Conservation (phyloP, 306 rosid species). For the Inga leiocalycina region DNA sequence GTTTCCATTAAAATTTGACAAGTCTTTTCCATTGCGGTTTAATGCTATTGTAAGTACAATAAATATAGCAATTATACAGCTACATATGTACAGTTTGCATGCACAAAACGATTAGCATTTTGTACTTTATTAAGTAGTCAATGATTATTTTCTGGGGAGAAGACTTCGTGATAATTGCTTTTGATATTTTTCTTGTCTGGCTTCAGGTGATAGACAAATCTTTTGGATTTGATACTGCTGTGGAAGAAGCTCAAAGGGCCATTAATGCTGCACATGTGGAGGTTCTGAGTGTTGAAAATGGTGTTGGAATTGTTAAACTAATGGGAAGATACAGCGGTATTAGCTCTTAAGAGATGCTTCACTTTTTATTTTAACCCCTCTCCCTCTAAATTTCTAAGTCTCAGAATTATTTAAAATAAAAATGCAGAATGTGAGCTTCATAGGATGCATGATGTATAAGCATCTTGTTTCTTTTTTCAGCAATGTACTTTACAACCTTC, state of each 20-base stretch:
- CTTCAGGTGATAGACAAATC: constrained; percentile 94
- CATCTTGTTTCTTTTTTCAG: constrained; percentile 36
- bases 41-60: not conserved
- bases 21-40: not conserved
- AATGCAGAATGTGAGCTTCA: constrained; percentile 19
- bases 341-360: constrained; percentile 18
- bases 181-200: constrained; percentile 37
- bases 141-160: not conserved
- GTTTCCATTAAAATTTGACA: not conserved
- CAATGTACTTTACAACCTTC: constrained; percentile 43
- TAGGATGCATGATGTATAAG: constrained; percentile 31
- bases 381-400: constrained; percentile 13
- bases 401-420: constrained; percentile 10
- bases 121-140: not conserved
- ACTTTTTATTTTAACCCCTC: not conserved
- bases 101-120: no score
- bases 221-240: constrained; percentile 98
- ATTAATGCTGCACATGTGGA: constrained; percentile 95
- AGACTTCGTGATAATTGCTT: constrained; percentile 6
- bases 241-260: constrained; percentile 98
- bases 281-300: constrained; percentile 91
- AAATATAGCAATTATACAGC: not conserved
- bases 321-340: constrained; percentile 97
- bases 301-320: constrained; percentile 89
- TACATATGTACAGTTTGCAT: not conserved